Evolutionary conservation across 2,329 filamentous ascomycete genomes (phyloP).

Genomic region (Xylariaceae sp.): DNA sequence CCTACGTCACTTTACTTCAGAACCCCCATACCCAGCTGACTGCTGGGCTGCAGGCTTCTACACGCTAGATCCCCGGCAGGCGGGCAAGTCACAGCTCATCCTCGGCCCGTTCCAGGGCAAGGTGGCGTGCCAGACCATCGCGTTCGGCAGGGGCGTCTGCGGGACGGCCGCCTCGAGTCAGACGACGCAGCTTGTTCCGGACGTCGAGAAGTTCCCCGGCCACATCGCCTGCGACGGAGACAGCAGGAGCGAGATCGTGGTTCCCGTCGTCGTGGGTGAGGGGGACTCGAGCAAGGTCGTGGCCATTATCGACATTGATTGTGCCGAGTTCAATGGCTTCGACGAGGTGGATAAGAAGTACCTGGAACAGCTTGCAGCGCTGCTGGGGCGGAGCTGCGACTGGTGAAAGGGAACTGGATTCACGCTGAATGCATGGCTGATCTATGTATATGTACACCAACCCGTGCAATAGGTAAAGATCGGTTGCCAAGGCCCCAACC

Average conservation of each 20-base stretch:
- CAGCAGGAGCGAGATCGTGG: conserved; percentile 76
- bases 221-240: conserved; percentile 79
- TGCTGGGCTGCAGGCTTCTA: conserved; percentile 62
- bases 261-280: conserved; percentile 56
- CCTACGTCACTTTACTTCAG: neutral
- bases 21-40: neutral
- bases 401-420: conserved; percentile 44
- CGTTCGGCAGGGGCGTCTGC: conserved; percentile 70
- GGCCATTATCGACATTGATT: conserved; percentile 78
- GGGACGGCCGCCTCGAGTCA: conserved; percentile 60
- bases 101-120: conserved; percentile 79
- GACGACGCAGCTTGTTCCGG: conserved; percentile 61
- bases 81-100: conserved; percentile 52
- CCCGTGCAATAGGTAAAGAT: too few relatives aligned
- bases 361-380: conserved; percentile 60
- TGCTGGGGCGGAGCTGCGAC: conserved; percentile 60
- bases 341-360: conserved; percentile 61
- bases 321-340: conserved; percentile 62
- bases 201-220: conserved; percentile 71
- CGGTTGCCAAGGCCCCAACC: too few relatives aligned
- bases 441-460: too few relatives aligned
- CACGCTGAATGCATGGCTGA: too few relatives aligned
- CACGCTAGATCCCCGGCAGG: conserved; percentile 51
- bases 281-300: conserved; percentile 47
- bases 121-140: conserved; percentile 73